Conservation (phyloP, 495 filamentous ascomycete genomes). For the Halenospora varia region DNA sequence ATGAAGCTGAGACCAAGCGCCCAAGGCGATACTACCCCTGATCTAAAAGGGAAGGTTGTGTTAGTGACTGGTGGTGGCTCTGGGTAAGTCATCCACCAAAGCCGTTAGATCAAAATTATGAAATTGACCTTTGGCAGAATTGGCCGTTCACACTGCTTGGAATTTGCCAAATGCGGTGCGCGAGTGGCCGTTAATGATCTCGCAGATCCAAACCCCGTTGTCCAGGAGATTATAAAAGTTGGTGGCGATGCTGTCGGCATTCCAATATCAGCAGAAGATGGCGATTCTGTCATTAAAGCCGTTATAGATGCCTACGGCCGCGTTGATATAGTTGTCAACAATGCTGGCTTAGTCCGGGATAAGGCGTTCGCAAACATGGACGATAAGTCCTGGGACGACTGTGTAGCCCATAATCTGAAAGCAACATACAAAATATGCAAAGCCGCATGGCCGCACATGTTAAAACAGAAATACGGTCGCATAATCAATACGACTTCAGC, state of each 20-base stretch:
- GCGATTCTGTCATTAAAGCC: conserved; percentile 84
- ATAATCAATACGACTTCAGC: conserved; percentile 96
- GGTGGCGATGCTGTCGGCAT: conserved; percentile 91
- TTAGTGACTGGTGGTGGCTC: conserved; percentile 90
- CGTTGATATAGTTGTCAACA: conserved; percentile 93
- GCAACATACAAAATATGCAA: conserved; percentile 97
- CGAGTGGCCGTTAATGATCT: conserved; percentile 96
- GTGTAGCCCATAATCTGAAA: conserved; percentile 86
- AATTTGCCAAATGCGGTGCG: conserved; percentile 87
- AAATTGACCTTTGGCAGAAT: conserved; percentile 48
- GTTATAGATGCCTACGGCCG: conserved; percentile 93
- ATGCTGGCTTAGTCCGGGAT: conserved; percentile 94
- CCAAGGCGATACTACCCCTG: conserved; percentile 69
- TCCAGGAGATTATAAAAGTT: conserved; percentile 83
- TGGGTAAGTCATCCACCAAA: conserved; percentile 47
- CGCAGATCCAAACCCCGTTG: conserved; percentile 85
- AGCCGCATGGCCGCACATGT: conserved; percentile 95
- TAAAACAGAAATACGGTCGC: conserved; percentile 98
- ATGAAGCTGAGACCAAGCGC: conserved; percentile 70
- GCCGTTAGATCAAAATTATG: neutral
- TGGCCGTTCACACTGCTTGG: conserved; percentile 86
- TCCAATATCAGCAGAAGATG: conserved; percentile 92
- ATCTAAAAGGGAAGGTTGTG: conserved; percentile 88
- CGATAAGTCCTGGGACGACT: conserved; percentile 87
- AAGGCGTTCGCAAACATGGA: conserved; percentile 99